Percentiles rank a stretch among this genome's conserved stretches.
phyloP scores from a whole-genome alignment of 78 protist species.

The Emiliania huxleyi region DNA sequence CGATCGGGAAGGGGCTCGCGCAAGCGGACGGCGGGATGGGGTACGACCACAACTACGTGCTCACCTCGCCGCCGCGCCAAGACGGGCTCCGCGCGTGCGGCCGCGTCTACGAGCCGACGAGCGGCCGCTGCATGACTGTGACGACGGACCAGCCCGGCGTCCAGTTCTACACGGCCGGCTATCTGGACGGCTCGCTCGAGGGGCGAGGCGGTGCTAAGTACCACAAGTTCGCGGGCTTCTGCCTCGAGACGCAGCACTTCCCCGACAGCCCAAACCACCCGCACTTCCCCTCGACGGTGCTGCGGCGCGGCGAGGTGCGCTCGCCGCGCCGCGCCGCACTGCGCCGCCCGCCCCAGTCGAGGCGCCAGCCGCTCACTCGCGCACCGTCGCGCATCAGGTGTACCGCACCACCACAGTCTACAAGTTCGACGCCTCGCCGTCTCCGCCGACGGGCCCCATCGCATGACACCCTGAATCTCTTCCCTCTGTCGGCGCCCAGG shows the following conservation, averaged over 20 bases:
- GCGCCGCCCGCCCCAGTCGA: too few species aligned
- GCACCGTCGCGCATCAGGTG: too few species aligned
- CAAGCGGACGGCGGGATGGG: neutral
- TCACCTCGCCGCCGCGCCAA: neutral
- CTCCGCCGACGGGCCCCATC: neutral
- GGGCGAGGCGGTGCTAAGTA: neutral
- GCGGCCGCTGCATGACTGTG: neutral
- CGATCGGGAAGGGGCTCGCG: neutral
- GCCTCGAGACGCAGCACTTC: slow-evolving; percentile 42
- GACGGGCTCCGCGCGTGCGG: neutral
- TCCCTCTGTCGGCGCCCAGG: too few species aligned
- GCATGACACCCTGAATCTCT: too few species aligned
- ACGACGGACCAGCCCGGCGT: slow-evolving; percentile 25
- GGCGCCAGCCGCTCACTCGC: too few species aligned
- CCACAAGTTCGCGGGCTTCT: slow-evolving; percentile 6
- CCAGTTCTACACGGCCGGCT: slow-evolving; percentile 37
- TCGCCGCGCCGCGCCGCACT: too few species aligned
- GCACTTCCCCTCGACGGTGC: neutral
- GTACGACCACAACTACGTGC: slow-evolving; percentile 8
- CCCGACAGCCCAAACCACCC: neutral
- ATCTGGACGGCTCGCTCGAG: neutral
- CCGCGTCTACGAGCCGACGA: neutral
- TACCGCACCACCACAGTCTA: neutral
- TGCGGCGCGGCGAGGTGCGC: neutral
- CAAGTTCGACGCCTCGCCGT: neutral